Evolutionary conservation across 148 eudicot genomes (phyloP).

Genomic region (Rheum nobile): DNA sequence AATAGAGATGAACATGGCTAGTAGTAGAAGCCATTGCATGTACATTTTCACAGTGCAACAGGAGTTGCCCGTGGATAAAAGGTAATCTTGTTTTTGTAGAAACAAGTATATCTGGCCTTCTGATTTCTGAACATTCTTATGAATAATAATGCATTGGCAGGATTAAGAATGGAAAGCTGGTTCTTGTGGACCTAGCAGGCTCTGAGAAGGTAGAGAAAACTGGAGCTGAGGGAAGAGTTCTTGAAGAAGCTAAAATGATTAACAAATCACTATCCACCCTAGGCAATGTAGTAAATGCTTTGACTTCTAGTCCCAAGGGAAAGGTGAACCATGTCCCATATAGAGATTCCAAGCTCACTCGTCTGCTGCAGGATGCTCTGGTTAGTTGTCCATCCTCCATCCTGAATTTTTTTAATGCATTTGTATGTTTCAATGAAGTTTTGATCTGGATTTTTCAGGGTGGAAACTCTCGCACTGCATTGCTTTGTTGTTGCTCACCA

Average conservation of each 20-base stretch:
- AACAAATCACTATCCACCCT: conserved; percentile 85
- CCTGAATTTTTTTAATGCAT: not conserved
- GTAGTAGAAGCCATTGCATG: conserved; percentile 88
- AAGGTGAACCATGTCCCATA: conserved; percentile 65
- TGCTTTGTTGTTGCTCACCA: conserved; percentile 86
- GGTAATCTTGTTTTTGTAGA: conserved; percentile 25
- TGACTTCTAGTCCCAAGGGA: conserved; percentile 45
- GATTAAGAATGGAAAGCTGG: conserved; percentile 48
- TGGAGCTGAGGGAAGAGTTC: conserved; percentile 79
- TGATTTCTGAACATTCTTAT: not conserved
- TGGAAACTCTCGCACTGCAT: conserved; percentile 71
- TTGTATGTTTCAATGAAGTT: not conserved
- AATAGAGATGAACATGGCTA: conserved; percentile 84
- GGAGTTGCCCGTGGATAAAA: conserved; percentile 41
- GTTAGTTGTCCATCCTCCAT: conserved; percentile 31
- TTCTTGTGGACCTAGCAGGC: conserved; percentile 91
- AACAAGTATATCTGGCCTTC: not conserved
- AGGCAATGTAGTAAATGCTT: conserved; percentile 87
- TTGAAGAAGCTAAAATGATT: conserved; percentile 89
- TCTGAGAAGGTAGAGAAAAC: conserved; percentile 91
- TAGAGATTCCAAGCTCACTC: conserved; percentile 91
- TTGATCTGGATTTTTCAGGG: conserved; percentile 38
- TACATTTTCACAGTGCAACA: conserved; percentile 61
- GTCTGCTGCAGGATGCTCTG: conserved; percentile 81
- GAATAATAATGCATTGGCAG: conserved; percentile 24